Evolutionary conservation across 1,284 basidiomycete species (phyloP).

Genomic region (Kalmanozyma brasiliensis): DNA sequence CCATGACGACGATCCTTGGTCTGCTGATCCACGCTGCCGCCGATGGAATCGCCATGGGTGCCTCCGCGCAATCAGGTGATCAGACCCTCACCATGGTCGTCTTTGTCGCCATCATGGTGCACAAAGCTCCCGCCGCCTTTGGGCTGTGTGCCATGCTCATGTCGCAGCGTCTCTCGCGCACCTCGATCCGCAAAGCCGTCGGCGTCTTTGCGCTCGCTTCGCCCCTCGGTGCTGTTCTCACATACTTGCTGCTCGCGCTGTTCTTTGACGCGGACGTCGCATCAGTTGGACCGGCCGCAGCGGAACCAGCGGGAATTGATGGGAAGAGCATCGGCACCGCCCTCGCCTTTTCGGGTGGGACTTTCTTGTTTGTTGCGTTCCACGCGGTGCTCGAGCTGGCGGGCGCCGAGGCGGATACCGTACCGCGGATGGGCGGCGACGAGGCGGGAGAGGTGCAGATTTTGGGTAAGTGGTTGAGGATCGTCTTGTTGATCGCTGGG

Average conservation of each 20-base stretch:
- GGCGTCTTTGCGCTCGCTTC: constrained; percentile 56
- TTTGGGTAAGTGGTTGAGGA: constrained; percentile 35
- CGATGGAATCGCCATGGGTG: constrained; percentile 66
- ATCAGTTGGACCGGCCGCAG: not conserved
- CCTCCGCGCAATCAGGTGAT: constrained; percentile 51
- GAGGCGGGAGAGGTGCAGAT: constrained; percentile 27
- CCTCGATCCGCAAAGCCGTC: constrained; percentile 54
- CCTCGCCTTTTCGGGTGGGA: constrained; percentile 86
- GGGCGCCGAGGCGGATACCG: constrained; percentile 32
- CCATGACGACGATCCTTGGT: constrained; percentile 57
- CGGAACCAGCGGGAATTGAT: constrained; percentile 27
- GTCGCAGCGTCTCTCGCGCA: constrained; percentile 41
- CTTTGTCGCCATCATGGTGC: constrained; percentile 64
- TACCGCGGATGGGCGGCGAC: not conserved
- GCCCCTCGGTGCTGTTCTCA: constrained; percentile 57
- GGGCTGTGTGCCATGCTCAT: constrained; percentile 65
- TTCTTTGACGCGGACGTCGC: constrained; percentile 20
- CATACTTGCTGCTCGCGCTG: constrained; percentile 19
- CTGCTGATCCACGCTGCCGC: constrained; percentile 63
- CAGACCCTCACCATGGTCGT: constrained; percentile 60
- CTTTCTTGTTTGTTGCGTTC: constrained; percentile 93
- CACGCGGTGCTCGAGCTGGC: constrained; percentile 65
- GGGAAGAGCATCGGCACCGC: constrained; percentile 74
- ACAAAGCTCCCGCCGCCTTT: constrained; percentile 66
- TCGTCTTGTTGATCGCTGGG: constrained; percentile 24